Evolutionary conservation across 2,329 filamentous ascomycete species (phyloP).

Genomic region (Nemania abortiva): DNA sequence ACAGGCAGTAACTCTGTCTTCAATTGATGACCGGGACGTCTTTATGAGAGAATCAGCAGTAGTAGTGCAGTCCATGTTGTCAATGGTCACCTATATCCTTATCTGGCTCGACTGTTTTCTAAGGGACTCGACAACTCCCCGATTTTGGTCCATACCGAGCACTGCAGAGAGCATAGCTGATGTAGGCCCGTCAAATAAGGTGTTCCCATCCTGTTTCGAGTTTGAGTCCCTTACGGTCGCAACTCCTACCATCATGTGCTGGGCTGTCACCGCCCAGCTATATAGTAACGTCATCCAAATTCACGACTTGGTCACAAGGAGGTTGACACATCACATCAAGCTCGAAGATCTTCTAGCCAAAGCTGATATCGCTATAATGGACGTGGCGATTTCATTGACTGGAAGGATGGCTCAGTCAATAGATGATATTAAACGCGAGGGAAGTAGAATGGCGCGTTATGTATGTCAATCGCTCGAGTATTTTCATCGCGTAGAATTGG

Average conservation of each 20-base stretch:
- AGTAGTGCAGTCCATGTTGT: conserved; percentile 29
- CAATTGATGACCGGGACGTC: conserved; percentile 24
- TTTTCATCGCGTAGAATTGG: conserved; percentile 41
- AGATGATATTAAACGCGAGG: conserved; percentile 37
- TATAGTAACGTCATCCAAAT: conserved; percentile 43
- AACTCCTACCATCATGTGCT: conserved; percentile 36
- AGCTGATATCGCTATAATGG: background rate
- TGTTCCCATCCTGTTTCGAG: conserved; percentile 40
- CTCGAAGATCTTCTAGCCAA: conserved; percentile 31
- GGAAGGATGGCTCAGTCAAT: conserved; percentile 18
- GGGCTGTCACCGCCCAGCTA: conserved; percentile 36
- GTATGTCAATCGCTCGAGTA: conserved; percentile 42
- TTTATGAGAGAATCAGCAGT: conserved; percentile 33
- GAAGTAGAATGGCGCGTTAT: conserved; percentile 38
- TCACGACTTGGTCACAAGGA: conserved; percentile 33
- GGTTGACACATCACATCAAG: conserved; percentile 30
- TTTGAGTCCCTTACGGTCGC: conserved; percentile 39
- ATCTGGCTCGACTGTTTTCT: conserved; percentile 38
- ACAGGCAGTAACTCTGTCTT: conserved; percentile 33
- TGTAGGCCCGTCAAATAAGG: conserved; percentile 26
- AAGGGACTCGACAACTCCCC: conserved; percentile 31
- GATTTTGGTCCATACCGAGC: conserved; percentile 38
- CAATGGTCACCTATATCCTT: conserved; percentile 31
- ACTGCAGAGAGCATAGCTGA: conserved; percentile 35
- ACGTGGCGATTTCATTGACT: background rate